Evolutionary conservation across 208 protist species (phyloP), one percentile per base, ranked within the genome.

Genomic region (Leishmania amazonensis): DNA sequence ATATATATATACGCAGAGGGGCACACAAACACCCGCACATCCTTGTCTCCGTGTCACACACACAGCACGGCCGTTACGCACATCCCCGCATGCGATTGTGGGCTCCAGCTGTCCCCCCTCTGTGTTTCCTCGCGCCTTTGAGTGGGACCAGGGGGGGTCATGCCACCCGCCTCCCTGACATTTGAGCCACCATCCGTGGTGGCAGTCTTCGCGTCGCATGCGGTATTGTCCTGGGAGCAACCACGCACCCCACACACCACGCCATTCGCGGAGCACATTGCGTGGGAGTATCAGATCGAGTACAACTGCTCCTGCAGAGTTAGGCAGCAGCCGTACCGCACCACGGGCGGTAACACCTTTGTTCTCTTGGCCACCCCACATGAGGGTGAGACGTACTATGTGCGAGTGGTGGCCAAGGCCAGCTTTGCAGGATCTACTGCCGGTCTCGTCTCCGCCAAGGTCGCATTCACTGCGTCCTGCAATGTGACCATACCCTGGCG

Each of bases 271-370:
- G 78, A 88, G 11, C 57, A 79, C 53, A 79, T 84, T 0, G 80
- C 57, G 51, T 96, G 93, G 93, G 62, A 83, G 28, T 96, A 94
- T 72, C 67, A 80, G 31, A 78, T 94, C 1, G 90, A 94, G 83
- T 94, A 91, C 86, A 87, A 51, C 71, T 89, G 86, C 53, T 57
- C 88, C 15, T 90, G 85, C 51, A 38, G 65, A 21, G 74, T 72
- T 17, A 77, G 77, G 45, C 78, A 89, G 40, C 31, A 79, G 70
- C 81, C 83, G 21, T 83, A 74, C 67, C 45, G 67, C n/a, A 77
- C 73, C 72, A 85, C 84, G 35, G 88, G 85, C 35, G 57, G n/a
- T 3, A 75, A 81, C 74, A 84, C 75, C 6, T 87, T 86, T 68
- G 81, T 83, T 42, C 74, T 92, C 0, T 53, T 94, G 51, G 84